Evolutionary conservation across 257 asterid species (phyloP).

Genomic region (Ilex aquifolium): DNA sequence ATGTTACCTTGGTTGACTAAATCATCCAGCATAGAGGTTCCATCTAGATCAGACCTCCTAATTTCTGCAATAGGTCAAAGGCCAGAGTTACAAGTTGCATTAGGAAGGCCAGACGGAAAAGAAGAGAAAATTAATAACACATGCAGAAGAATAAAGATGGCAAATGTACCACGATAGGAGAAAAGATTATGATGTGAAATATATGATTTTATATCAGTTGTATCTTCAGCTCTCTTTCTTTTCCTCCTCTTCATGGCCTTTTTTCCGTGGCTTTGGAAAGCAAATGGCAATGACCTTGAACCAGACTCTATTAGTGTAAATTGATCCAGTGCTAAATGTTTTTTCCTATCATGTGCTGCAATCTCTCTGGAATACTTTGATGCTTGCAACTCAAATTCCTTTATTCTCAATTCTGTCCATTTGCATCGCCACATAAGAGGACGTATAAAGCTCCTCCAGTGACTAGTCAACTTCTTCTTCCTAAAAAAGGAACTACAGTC

Average conservation of each 20-base stretch:
- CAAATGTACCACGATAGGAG: constrained; percentile 49
- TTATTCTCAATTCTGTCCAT: constrained; percentile 77
- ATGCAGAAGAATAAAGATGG: constrained; percentile 1
- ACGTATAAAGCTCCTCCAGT: constrained; percentile 76
- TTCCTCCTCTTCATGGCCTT: constrained; percentile 61
- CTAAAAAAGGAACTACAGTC: constrained; percentile 29
- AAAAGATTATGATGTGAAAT: constrained; percentile 71
- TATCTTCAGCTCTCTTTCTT: constrained; percentile 61
- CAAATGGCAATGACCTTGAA: constrained; percentile 49
- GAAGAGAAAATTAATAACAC: neutral
- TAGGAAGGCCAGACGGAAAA: neutral
- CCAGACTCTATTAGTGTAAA: constrained; percentile 40
- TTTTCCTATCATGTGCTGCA: constrained; percentile 35
- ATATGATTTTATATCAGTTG: constrained; percentile 43
- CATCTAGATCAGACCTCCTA: constrained; percentile 54
- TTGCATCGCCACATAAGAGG: constrained; percentile 96
- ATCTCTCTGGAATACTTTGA: constrained; percentile 42
- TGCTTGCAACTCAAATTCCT: constrained; percentile 59
- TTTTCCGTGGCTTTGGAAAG: constrained; percentile 28
- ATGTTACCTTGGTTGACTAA: constrained; percentile 55
- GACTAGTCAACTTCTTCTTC: constrained; percentile 73
- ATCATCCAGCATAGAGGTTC: constrained; percentile 47
- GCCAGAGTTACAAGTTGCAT: constrained; percentile 5
- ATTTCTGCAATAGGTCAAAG: constrained; percentile 44
- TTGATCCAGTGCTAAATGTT: constrained; percentile 36